A percentile compares a stretch with the other conserved stretches of the same genome.
phyloP scores from a whole-genome alignment of 2,329 filamentous ascomycete genomes.

The Piedraia hortae region DNA sequence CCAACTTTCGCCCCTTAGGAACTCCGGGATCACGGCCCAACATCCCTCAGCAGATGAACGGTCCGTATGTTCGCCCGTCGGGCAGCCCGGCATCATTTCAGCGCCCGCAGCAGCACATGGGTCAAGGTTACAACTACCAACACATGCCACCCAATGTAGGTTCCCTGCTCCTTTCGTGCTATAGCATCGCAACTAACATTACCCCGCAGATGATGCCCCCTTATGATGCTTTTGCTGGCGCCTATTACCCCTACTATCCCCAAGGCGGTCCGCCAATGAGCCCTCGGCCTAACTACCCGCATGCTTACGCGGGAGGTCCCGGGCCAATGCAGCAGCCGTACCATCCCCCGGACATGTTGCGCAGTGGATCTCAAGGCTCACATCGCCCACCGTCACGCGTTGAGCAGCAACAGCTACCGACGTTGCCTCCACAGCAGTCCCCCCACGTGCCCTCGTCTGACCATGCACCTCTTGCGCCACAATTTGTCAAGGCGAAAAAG shows the following conservation, averaged over 20 bases:
- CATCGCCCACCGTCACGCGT: constrained; percentile 31
- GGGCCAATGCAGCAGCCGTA: constrained; percentile 24
- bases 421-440: constrained; percentile 7
- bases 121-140: too few relatives aligned
- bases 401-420: constrained; percentile 24
- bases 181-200: too few relatives aligned
- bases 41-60: constrained; percentile 16
- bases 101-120: too few relatives aligned
- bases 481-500: constrained; percentile 33
- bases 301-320: constrained; percentile 21
- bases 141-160: too few relatives aligned
- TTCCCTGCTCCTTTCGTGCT: too few relatives aligned
- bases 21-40: constrained; percentile 21
- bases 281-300: constrained; percentile 18
- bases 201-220: not conserved
- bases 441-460: constrained; percentile 2
- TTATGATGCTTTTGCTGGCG: constrained; percentile 19
- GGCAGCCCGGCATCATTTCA: constrained; percentile 30
- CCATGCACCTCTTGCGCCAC: too few relatives aligned
- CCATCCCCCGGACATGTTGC: constrained; percentile 45
- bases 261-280: constrained; percentile 21
- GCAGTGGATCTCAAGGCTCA: constrained; percentile 55
- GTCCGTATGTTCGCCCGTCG: constrained; percentile 26
- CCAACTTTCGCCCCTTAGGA: constrained; percentile 24
- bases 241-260: constrained; percentile 22